Percentiles rank a stretch among this genome's conserved stretches.
Evolutionary conservation across 257 asterid genomes (phyloP).

Genomic region (Euphrasia confusa): DNA sequence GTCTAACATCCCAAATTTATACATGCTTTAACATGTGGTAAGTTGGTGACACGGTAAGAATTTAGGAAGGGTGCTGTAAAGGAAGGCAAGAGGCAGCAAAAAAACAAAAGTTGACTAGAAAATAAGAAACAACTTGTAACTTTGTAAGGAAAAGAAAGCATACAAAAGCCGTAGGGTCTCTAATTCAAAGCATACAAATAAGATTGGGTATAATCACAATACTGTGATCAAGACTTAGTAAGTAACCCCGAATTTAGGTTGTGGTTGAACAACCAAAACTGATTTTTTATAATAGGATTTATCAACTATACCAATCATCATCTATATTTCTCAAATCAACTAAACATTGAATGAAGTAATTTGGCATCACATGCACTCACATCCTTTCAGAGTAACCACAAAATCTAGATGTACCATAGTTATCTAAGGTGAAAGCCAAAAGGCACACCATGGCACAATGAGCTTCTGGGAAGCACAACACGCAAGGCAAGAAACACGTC

Average conservation of each 20-base stretch:
- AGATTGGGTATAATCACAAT: neutral
- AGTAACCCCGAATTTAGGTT: neutral
- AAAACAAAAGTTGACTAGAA: conserved; percentile 3
- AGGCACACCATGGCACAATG: neutral
- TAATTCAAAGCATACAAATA: conserved; percentile 4
- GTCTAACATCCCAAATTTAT: conserved; percentile 17
- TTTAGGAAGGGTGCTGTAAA: conserved; percentile 14
- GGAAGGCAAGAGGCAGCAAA: conserved; percentile 12
- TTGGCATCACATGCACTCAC: neutral
- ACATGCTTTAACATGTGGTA: conserved; percentile 8
- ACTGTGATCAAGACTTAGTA: conserved; percentile 2
- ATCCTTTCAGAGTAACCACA: conserved; percentile 4
- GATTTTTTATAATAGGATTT: conserved; percentile 4
- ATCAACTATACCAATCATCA: conserved; percentile 6
- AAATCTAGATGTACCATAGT: neutral
- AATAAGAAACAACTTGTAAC: conserved; percentile 6
- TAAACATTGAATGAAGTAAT: conserved; percentile 8
- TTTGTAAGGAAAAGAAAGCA: conserved; percentile 8
- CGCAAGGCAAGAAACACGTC: neutral
- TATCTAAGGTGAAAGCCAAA: neutral
- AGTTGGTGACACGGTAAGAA: neutral
- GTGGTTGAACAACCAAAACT: neutral
- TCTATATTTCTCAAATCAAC: neutral
- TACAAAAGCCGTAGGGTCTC: neutral
- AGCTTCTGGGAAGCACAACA: neutral